Percentiles rank a stretch among this genome's conserved stretches.
Conservation (phyloP, 2,329 filamentous ascomycete genomes). For the Polytolypa hystricis region DNA sequence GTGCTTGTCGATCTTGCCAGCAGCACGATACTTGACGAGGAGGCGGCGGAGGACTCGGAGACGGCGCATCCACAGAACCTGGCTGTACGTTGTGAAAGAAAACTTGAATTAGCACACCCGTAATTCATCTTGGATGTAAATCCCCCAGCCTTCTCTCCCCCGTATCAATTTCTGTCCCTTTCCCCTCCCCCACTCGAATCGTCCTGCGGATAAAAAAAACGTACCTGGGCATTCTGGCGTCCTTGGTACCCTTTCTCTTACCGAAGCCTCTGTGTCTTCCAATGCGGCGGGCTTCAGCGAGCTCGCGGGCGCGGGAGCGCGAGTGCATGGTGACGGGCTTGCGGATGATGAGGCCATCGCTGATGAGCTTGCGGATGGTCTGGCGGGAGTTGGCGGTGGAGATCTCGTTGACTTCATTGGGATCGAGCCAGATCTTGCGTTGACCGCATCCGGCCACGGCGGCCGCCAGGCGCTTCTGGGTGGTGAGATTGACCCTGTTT, state of each 20-base stretch:
- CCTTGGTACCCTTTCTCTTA: constrained; percentile 99
- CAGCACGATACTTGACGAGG: constrained; percentile 98
- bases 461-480: constrained; percentile 99
- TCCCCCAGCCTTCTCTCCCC: too few relatives aligned
- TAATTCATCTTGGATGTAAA: too few relatives aligned
- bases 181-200: too few relatives aligned
- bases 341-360: constrained; percentile 99
- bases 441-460: constrained; percentile 97
- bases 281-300: constrained; percentile 87
- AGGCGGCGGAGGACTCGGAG: constrained; percentile 98
- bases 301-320: constrained; percentile 85
- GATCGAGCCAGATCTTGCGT: constrained; percentile 99
- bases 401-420: constrained; percentile 98
- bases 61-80: constrained; percentile 99
- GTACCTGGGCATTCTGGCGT: constrained; percentile 98
- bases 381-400: constrained; percentile 99
- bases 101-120: too few relatives aligned
- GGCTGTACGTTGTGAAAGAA: constrained; percentile 44
- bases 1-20: constrained; percentile 99
- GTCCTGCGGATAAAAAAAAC: too few relatives aligned
- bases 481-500: constrained; percentile 94
- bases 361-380: constrained; percentile 98
- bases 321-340: constrained; percentile 99
- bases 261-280: constrained; percentile 98
- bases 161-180: too few relatives aligned